Evolutionary conservation across 805 yeast species (phyloP).

Genomic region (Starmerella gropengiesseri): DNA sequence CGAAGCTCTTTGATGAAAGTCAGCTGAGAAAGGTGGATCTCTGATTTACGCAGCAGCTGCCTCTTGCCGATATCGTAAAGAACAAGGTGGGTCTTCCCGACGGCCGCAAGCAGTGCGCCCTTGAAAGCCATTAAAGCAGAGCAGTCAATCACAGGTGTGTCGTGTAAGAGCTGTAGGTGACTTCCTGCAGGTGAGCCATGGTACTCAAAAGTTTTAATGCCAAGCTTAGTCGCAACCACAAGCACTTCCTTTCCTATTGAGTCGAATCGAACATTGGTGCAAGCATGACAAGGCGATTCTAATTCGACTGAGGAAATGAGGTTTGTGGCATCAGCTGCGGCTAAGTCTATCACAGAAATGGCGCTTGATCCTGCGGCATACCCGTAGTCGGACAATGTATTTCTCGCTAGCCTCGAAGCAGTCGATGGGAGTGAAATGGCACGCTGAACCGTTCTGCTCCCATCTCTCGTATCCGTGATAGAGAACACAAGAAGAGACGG

Average conservation of each 20-base stretch:
- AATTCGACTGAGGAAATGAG: not conserved
- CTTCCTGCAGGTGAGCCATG: slow-evolving; percentile 11
- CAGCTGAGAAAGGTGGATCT: slow-evolving; percentile 36
- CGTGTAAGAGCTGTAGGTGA: slow-evolving; percentile 39
- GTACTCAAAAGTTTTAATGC: slow-evolving; percentile 1
- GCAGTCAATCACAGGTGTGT: slow-evolving; percentile 38
- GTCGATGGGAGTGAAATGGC: not conserved
- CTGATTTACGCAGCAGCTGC: slow-evolving; percentile 62
- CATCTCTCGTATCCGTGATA: not conserved
- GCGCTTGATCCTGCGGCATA: not conserved
- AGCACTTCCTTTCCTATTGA: slow-evolving; percentile 13
- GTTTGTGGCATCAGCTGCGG: not conserved
- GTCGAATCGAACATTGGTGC: slow-evolving; percentile 3
- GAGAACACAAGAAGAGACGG: slow-evolving; percentile 42
- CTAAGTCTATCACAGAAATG: not conserved
- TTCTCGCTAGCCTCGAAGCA: not conserved
- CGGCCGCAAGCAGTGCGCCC: slow-evolving; percentile 51
- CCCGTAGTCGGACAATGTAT: not conserved
- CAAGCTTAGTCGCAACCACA: slow-evolving; percentile 6
- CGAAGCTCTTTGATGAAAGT: slow-evolving; percentile 45
- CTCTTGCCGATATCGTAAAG: slow-evolving; percentile 62
- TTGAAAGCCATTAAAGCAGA: slow-evolving; percentile 43
- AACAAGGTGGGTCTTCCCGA: slow-evolving; percentile 29
- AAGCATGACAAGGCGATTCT: not conserved
- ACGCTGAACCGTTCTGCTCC: not conserved